These are phyloP conservation scores for Starmerella bombicola DNA, from an alignment of 805 yeast genomes.

Conservation along the genomic window DNA sequence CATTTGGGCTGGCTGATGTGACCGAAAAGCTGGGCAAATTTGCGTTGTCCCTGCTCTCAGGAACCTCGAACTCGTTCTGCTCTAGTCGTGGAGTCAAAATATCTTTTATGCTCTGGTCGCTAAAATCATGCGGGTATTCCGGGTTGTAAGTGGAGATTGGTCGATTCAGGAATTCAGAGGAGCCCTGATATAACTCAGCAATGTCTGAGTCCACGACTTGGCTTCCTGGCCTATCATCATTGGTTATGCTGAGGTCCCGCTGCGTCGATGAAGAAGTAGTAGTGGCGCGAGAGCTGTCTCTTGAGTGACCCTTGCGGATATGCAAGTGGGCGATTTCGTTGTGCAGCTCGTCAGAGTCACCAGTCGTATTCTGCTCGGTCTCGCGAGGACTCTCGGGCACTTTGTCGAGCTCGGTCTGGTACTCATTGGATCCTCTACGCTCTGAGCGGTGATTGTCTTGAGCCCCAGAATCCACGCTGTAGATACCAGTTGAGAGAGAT, in stretches of 20 bases:
- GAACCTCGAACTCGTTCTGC: constrained; percentile 9
- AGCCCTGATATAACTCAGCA: constrained; percentile 27
- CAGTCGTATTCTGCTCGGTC: constrained; percentile 1
- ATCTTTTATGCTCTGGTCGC: constrained; percentile 20
- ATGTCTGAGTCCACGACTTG: constrained; percentile 24
- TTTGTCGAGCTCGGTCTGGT: constrained; percentile 13
- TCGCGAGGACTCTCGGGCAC: constrained; percentile 12
- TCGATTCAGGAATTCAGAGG: constrained; percentile 24
- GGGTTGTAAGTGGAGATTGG: constrained; percentile 25
- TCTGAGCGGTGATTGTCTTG: background rate
- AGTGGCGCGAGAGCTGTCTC: constrained; percentile 4
- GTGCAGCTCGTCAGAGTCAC: background rate
- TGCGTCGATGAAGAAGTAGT: background rate
- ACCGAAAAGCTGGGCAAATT: constrained; percentile 10
- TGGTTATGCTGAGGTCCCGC: background rate
- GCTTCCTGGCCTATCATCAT: constrained; percentile 4
- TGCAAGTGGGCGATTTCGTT: constrained; percentile 3
- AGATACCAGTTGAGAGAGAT: constrained; percentile 24
- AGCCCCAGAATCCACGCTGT: constrained; percentile 19
- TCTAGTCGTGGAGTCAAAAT: constrained; percentile 23
- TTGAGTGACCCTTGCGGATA: constrained; percentile 12
- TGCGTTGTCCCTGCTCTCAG: background rate
- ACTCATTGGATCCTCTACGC: constrained; percentile 9
- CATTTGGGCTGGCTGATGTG: constrained; percentile 15
- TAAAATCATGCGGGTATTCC: constrained; percentile 16